Evolutionary conservation across 805 yeast species (phyloP).

Genomic region (Tetrapisispora fleetii): DNA sequence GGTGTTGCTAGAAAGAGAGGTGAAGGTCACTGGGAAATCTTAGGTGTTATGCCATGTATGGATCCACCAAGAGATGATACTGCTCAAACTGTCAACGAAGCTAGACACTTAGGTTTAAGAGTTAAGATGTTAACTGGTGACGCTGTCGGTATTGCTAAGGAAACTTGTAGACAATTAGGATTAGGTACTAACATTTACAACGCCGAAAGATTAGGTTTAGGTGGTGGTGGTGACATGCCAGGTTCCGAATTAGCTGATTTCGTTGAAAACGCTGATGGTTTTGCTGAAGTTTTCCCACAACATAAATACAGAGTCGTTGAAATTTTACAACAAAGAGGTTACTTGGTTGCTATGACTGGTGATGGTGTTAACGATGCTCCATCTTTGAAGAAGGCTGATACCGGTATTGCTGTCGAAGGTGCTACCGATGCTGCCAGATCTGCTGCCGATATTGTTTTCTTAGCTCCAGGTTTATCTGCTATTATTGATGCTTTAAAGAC

Average conservation of each 20-base stretch:
- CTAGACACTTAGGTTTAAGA: constrained; percentile 82
- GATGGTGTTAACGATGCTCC: constrained; percentile 99
- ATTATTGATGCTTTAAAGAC: constrained; percentile 91
- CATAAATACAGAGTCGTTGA: constrained; percentile 94
- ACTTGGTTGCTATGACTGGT: constrained; percentile 98
- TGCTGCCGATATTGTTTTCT: constrained; percentile 92
- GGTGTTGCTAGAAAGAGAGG: constrained; percentile 99
- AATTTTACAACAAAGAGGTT: constrained; percentile 90
- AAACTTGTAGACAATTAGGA: constrained; percentile 95
- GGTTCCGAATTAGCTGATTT: constrained; percentile 97
- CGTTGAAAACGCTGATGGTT: constrained; percentile 96
- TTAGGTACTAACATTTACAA: constrained; percentile 92
- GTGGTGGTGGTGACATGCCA: constrained; percentile 92
- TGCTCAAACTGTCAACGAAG: constrained; percentile 88
- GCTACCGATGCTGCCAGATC: constrained; percentile 96
- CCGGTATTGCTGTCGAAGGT: constrained; percentile 98
- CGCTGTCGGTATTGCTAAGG: constrained; percentile 98
- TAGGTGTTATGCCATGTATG: constrained; percentile 98
- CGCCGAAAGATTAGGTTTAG: constrained; percentile 93
- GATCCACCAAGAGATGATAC: constrained; percentile 99
- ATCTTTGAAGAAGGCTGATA: constrained; percentile 89
- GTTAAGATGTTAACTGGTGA: constrained; percentile 98
- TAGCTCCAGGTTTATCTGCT: constrained; percentile 92
- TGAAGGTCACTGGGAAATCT: constrained; percentile 95
- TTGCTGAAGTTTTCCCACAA: constrained; percentile 98